Evolutionary conservation across 805 yeast species (phyloP).

Genomic region (Candida parachauliodes): DNA sequence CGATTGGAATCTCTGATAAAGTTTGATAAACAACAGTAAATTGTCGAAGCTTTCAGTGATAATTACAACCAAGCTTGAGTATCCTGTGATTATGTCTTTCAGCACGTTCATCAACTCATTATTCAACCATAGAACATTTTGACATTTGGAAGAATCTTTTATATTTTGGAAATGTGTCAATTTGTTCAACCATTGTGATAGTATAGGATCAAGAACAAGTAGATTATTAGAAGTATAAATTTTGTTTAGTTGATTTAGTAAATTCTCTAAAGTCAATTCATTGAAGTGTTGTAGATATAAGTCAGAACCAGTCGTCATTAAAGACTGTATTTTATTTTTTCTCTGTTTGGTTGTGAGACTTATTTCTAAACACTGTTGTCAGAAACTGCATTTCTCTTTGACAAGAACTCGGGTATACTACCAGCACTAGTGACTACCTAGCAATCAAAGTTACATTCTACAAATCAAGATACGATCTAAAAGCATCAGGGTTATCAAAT

Average conservation of each 20-base stretch:
- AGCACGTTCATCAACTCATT: slow-evolving; percentile 13
- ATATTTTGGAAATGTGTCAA: slow-evolving; percentile 54
- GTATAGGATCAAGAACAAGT: slow-evolving; percentile 41
- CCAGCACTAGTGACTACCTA: too few species aligned
- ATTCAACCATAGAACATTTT: slow-evolving; percentile 45
- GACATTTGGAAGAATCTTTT: slow-evolving; percentile 48
- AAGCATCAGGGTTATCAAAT: too few species aligned
- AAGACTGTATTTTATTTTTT: not conserved
- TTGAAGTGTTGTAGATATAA: slow-evolving; percentile 14
- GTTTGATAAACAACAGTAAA: slow-evolving; percentile 15
- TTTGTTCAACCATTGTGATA: slow-evolving; percentile 49
- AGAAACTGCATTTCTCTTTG: too few species aligned
- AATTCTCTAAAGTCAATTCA: slow-evolving; percentile 15
- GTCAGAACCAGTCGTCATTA: not conserved
- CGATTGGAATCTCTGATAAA: slow-evolving; percentile 1
- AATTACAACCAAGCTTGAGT: slow-evolving; percentile 17
- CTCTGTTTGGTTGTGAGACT: too few species aligned
- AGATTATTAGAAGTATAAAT: slow-evolving; percentile 26
- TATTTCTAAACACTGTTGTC: too few species aligned
- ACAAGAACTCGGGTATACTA: too few species aligned
- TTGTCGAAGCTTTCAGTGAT: slow-evolving; percentile 13
- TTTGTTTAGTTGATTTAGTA: slow-evolving; percentile 18
- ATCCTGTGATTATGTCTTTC: slow-evolving; percentile 12
- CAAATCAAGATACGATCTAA: too few species aligned
- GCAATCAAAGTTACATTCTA: too few species aligned